Evolutionary conservation across 768 basidiomycete genomes (phyloP), one percentile per base, ranked within the genome.

Genomic region (Agaricus subrufescens): DNA sequence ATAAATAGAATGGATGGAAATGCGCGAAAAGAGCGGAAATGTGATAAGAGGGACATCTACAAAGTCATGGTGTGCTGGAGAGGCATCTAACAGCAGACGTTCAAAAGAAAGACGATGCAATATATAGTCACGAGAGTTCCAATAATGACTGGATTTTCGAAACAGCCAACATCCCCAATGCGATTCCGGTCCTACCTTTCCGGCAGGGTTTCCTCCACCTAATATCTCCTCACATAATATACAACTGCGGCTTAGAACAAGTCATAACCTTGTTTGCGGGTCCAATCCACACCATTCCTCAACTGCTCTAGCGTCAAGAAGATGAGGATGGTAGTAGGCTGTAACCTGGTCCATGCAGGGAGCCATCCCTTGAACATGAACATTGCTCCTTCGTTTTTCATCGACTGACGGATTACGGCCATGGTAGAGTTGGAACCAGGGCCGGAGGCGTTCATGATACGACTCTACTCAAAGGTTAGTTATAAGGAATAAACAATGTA

Each of bases 291-390:
- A 3, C 74, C 63, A 52, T 84, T 85, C 80, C 84, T 91, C 61
- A 91, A 67, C 69, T 91, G 89, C 65, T 93, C 91, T 39, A 93
- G 75, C 6, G 87, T 91, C 60, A 93, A 68, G 76, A 92, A 94
- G 66, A 92, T 93, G 39, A 94, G 77, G 60, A 94, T 90, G 3
- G 91, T 94, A 43, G 90, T 93, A 0, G 91, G 91, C 65, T 93
- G 89, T 39, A 94, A 77, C 67, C 91, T 78, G 50, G 82, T 81
- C 90, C 90, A 94, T 10, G 91, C 89, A 0, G 91, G 91, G 8
- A 93, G 69, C 91, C 91, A 94, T 59, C 91, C 91, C 67, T 91
- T 91, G 77, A 94, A 91, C 87, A 94, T 89, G 79, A 93, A 94
- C 82, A 87, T 87, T 3, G 89, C 68, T 12, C 91, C 91, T 62